Evolutionary conservation across 1,284 basidiomycete species (phyloP), one percentile per base, ranked within the genome.

Genomic region (Trichosporon ovoides): DNA sequence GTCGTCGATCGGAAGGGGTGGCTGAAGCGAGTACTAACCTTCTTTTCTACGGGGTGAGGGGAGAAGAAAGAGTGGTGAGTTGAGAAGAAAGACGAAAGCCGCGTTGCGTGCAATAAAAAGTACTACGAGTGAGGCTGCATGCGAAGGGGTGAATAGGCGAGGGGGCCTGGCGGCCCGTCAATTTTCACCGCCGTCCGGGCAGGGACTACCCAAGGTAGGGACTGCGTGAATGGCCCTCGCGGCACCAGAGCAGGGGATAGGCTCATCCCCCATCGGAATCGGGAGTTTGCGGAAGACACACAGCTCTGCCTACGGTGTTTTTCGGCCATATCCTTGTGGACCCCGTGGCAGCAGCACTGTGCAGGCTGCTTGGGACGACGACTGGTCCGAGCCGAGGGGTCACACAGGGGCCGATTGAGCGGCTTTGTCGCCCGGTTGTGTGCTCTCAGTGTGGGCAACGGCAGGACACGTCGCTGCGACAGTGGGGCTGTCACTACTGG

Each of bases 11-110:
- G 57, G 38, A 22, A 53, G n/a, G 50, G 40, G 55, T 34, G 36
- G 31, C 40, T 35, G 43, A 33, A 37, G 38, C 19, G 19, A 34
- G 31, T 14, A 48, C 60, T 62, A 31, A 62, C 55, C 58, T 59
- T 60, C 50, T 55, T 35, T 51, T 57, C 58, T 35, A 62, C 55
- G 50, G 51, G 55, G 37, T 48, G 52, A 34, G 49, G 34, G 50
- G 53, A 50, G 54, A 55, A 60, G 57, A 56, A 62, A 52, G 66
- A 62, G 65, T 59, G 64, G 57, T 56, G 65, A 57, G 55, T 55
- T 38, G 55, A 58, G 57, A 58, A 46, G 59, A 48, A 61, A 54
- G 33, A 24, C 53, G 51, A 51, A 48, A 48, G 43, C 43, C 22
- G 43, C n/a, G 22, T 28, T 28, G 43, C 16, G 24, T 34, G 43